phyloP scores from a whole-genome alignment of 176 grass and related monocot species.

The Juncus inflexus region DNA sequence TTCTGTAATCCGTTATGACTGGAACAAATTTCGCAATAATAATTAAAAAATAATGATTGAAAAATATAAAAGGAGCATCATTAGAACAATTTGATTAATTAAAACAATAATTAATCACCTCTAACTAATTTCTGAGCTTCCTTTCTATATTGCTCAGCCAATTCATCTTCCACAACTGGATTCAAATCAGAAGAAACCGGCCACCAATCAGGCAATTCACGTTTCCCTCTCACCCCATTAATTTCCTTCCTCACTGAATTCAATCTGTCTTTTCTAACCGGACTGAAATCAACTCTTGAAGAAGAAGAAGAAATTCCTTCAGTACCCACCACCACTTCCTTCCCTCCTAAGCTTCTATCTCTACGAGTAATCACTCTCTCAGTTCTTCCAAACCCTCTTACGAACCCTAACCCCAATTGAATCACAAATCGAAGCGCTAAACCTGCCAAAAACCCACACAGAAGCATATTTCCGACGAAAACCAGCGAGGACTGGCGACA shows the following conservation, averaged over 20 bases:
- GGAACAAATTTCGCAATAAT: constrained; percentile 11
- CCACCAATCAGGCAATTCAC: constrained; percentile 25
- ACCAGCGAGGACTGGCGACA: constrained; percentile 22
- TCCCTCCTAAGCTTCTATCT: constrained; percentile 27
- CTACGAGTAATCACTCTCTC: constrained; percentile 20
- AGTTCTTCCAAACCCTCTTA: background rate
- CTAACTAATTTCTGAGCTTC: constrained; percentile 29
- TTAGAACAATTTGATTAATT: too few species aligned
- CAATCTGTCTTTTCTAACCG: background rate
- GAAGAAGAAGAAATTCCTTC: background rate
- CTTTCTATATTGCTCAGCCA: background rate
- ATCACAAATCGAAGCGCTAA: constrained; percentile 24
- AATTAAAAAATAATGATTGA: too few species aligned
- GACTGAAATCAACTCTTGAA: background rate
- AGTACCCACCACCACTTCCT: constrained; percentile 21
- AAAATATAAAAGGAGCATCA: too few species aligned
- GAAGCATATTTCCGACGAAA: constrained; percentile 15
- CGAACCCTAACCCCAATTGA: constrained; percentile 7
- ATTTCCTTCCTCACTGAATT: background rate
- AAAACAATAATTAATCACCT: constrained; percentile 6
- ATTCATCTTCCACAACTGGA: background rate
- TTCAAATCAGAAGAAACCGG: constrained; percentile 2
- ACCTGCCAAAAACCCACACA: constrained; percentile 15
- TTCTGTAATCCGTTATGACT: constrained; percentile 21
- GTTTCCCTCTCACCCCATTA: background rate